Conservation (phyloP, 148 eudicot species). For the Suaeda aralocaspica region DNA sequence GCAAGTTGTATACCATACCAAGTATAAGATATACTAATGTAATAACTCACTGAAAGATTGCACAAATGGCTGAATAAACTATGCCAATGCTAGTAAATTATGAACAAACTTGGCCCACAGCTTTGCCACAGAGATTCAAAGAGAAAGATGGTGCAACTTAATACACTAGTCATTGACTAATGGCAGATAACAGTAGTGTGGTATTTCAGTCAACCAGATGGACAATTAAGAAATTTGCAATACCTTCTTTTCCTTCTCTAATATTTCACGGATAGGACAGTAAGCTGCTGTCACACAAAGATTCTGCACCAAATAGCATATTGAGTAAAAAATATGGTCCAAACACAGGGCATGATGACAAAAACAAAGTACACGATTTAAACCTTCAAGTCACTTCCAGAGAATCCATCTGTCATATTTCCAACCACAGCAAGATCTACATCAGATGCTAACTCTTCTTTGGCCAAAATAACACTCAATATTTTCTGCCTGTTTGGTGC, state of each 20-base stretch:
- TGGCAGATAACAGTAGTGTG: neutral
- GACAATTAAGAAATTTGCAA: neutral
- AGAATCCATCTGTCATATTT: constrained; percentile 81
- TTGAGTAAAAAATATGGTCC: neutral
- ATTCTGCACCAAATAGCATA: constrained; percentile 48
- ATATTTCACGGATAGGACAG: constrained; percentile 87
- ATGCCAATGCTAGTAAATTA: no score
- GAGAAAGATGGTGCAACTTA: no score
- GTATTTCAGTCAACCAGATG: neutral
- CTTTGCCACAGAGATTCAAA: no score
- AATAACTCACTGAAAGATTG: no score
- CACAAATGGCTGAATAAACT: no score
- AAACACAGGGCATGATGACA: neutral
- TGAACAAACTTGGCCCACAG: no score
- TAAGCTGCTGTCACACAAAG: constrained; percentile 92
- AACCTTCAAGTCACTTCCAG: constrained; percentile 98
- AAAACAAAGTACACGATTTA: neutral
- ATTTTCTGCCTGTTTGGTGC: constrained; percentile 78
- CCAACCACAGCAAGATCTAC: constrained; percentile 72
- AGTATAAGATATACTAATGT: no score
- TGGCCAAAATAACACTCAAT: constrained; percentile 71
- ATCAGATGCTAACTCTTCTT: constrained; percentile 73
- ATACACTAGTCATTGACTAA: neutral
- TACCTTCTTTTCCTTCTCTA: constrained; percentile 88
- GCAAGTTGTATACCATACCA: no score